Conservation (phyloP, 2,329 filamentous ascomycete species). For the Aspergillus uvarum region DNA sequence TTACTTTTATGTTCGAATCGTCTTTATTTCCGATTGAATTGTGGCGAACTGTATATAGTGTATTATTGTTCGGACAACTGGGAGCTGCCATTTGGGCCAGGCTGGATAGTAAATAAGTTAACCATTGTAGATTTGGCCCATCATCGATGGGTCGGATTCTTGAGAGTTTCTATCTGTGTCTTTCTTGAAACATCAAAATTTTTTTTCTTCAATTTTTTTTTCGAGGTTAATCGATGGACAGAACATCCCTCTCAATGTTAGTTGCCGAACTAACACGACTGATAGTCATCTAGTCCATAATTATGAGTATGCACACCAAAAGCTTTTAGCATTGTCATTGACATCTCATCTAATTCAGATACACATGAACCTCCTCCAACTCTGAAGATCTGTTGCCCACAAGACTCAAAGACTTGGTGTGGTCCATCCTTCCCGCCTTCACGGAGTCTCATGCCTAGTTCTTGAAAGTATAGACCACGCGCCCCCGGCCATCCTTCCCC, state of each 20-base stretch:
- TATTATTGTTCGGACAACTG: slow-evolving; percentile 3
- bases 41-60: slow-evolving; percentile 9
- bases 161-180: too few species aligned
- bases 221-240: too few species aligned
- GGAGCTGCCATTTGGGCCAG: slow-evolving; percentile 2
- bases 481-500: slow-evolving; percentile 28
- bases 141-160: background rate
- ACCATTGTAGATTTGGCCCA: background rate
- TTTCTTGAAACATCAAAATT: too few species aligned
- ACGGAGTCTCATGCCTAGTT: slow-evolving; percentile 6
- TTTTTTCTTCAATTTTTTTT: too few species aligned
- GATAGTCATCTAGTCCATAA: too few species aligned
- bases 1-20: background rate
- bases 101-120: background rate
- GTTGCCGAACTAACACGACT: too few species aligned
- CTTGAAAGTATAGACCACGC: slow-evolving; percentile 33
- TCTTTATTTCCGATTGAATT: background rate
- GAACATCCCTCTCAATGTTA: too few species aligned
- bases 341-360: too few species aligned
- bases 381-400: too few species aligned
- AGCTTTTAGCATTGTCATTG: too few species aligned
- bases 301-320: too few species aligned
- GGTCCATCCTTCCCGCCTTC: background rate
- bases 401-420: background rate
- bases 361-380: too few species aligned